Percentiles rank a stretch among this genome's conserved stretches.
Evolutionary conservation across 257 asterid species (phyloP).

Genomic region (Coffea canephora): DNA sequence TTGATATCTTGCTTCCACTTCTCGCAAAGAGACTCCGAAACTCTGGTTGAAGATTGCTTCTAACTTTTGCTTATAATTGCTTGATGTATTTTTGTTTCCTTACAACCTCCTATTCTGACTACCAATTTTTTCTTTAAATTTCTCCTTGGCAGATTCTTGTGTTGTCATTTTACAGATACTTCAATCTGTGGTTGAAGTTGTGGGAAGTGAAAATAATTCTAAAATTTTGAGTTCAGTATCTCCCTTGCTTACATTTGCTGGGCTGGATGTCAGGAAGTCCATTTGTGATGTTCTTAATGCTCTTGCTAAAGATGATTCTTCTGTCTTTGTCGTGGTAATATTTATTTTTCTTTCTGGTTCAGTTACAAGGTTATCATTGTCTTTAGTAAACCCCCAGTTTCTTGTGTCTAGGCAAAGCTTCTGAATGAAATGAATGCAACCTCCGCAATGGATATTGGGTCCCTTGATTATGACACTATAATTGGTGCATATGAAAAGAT

Average conservation of each 20-base stretch:
- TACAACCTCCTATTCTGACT: no score
- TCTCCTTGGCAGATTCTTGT: no score
- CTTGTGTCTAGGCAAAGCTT: constrained; percentile 58
- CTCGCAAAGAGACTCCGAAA: constrained; percentile 55
- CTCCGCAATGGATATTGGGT: constrained; percentile 61
- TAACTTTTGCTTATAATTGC: no score
- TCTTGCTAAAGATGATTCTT: constrained; percentile 62
- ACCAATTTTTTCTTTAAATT: no score
- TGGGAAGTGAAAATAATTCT: no score
- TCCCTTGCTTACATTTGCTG: no score
- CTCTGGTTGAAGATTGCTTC: constrained; percentile 52
- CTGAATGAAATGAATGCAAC: constrained; percentile 75
- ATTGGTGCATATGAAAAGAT: no score
- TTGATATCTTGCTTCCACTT: constrained; percentile 76
- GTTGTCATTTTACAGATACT: no score
- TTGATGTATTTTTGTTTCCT: no score
- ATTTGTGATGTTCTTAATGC: constrained; percentile 52
- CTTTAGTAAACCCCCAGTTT: constrained; percentile 4
- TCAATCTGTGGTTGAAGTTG: no score
- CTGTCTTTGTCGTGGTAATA: constrained; percentile 58
- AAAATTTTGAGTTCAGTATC: no score
- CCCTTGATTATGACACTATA: constrained; percentile 20
- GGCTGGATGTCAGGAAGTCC: no score
- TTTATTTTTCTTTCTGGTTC: constrained; percentile 6
- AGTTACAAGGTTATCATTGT: not conserved